phyloP scores from a whole-genome alignment of 805 yeast species.

The Metschnikowia baotianmanensis region DNA sequence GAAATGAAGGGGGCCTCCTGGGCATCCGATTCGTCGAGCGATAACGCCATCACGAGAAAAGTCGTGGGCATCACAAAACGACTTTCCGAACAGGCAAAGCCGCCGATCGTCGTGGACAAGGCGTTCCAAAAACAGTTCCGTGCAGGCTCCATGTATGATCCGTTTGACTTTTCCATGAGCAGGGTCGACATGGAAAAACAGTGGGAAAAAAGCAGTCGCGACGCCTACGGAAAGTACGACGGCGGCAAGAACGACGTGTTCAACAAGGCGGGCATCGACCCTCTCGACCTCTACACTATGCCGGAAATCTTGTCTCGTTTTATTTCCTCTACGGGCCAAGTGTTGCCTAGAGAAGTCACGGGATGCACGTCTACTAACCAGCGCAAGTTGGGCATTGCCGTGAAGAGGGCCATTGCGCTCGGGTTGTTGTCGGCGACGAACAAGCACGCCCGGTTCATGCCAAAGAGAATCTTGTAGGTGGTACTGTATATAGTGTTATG shows the following conservation, averaged over 20 bases:
- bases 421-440: conserved; percentile 80
- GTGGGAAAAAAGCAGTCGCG: conserved; percentile 18
- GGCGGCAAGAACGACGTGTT: conserved; percentile 26
- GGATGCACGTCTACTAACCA: conserved; percentile 69
- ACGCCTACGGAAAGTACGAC: conserved; percentile 24
- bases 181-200: conserved; percentile 49
- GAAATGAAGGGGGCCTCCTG: conserved; percentile 34
- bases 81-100: conserved; percentile 28
- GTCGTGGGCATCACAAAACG: conserved; percentile 36
- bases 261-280: conserved; percentile 55
- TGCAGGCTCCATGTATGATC: conserved; percentile 63
- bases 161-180: conserved; percentile 73
- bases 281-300: conserved; percentile 66
- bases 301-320: conserved; percentile 68
- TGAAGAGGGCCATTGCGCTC: conserved; percentile 74
- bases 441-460: conserved; percentile 50
- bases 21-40: conserved; percentile 22
- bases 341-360: conserved; percentile 67
- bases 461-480: conserved; percentile 33
- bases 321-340: conserved; percentile 70
- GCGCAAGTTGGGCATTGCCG: conserved; percentile 67
- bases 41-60: conserved; percentile 26
- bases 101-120: conserved; percentile 33
- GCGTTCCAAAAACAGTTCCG: conserved; percentile 46
- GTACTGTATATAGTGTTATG: conserved; percentile 5